phyloP scores from a whole-genome alignment of 1,284 basidiomycete species.

The Leccinum solheimii region DNA sequence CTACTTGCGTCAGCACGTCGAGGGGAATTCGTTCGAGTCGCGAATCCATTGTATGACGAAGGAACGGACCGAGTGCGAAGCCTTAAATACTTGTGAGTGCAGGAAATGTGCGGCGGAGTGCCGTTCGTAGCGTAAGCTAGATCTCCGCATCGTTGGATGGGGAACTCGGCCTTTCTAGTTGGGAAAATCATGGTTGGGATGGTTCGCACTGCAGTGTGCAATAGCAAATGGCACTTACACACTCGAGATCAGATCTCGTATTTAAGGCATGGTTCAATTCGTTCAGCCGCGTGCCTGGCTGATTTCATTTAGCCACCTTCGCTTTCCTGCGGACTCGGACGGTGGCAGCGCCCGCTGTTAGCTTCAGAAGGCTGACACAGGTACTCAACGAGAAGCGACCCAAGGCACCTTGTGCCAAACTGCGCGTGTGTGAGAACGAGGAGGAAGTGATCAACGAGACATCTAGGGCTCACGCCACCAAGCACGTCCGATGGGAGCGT shows the following conservation, averaged over 20 bases:
- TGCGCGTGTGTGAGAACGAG: constrained; percentile 24
- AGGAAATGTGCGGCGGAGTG: constrained; percentile 32
- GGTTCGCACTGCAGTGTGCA: constrained; percentile 35
- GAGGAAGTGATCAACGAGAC: constrained; percentile 21
- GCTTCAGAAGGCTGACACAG: constrained; percentile 26
- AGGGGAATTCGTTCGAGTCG: constrained; percentile 46
- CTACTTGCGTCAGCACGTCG: constrained; percentile 55
- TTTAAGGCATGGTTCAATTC: constrained; percentile 33
- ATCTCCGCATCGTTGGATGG: constrained; percentile 38
- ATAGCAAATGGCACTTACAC: constrained; percentile 35
- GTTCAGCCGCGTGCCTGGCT: constrained; percentile 34
- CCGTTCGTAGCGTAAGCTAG: constrained; percentile 37
- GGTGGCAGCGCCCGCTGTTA: constrained; percentile 18
- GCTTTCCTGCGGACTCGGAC: constrained; percentile 29
- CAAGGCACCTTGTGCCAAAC: constrained; percentile 12
- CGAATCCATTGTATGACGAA: constrained; percentile 40
- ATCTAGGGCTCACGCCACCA: constrained; percentile 28
- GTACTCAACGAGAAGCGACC: constrained; percentile 26
- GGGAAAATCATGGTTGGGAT: constrained; percentile 37
- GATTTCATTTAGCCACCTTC: constrained; percentile 42
- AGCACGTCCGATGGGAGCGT: constrained; percentile 21
- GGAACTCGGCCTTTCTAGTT: constrained; percentile 39
- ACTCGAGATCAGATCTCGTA: constrained; percentile 38
- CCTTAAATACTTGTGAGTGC: constrained; percentile 30
- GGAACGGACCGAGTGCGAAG: constrained; percentile 9